phyloP scores from a whole-genome alignment of 306 rosid species.

The Coriaria nepalensis region DNA sequence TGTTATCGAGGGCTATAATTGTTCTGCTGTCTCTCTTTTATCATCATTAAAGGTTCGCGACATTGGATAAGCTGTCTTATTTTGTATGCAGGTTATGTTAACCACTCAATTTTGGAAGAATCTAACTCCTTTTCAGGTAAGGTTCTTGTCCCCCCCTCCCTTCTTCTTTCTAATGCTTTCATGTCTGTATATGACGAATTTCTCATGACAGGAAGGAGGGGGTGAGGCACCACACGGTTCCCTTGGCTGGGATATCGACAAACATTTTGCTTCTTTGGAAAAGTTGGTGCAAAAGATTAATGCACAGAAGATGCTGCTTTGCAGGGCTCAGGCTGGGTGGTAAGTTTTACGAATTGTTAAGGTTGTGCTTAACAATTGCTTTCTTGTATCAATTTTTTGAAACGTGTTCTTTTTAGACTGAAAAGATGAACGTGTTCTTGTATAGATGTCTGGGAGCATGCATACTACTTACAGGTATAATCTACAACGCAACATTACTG shows the following conservation, averaged over 20 bases:
- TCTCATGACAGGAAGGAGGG: slow-evolving; percentile 72
- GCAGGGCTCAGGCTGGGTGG: slow-evolving; percentile 99
- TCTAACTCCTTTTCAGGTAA: slow-evolving; percentile 29
- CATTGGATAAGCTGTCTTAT: not conserved
- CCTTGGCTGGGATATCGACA: slow-evolving; percentile 84
- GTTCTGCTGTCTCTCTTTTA: not conserved
- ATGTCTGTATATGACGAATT: not conserved
- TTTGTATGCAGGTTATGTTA: slow-evolving; percentile 58
- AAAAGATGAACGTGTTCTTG: too few relatives aligned
- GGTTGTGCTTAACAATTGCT: slow-evolving; percentile 2
- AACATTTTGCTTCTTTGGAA: slow-evolving; percentile 60
- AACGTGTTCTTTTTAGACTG: too few relatives aligned
- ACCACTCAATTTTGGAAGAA: slow-evolving; percentile 53
- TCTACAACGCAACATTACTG: not conserved
- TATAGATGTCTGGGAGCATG: slow-evolving; percentile 98
- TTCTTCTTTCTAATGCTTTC: not conserved
- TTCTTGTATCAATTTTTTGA: not conserved
- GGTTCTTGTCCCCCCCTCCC: not conserved
- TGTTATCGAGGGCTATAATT: too few relatives aligned
- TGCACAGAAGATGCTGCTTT: slow-evolving; percentile 83
- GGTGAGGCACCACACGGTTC: slow-evolving; percentile 72
- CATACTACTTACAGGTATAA: slow-evolving; percentile 90
- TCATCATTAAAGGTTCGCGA: not conserved
- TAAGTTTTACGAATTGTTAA: slow-evolving; percentile 24
- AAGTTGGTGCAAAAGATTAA: slow-evolving; percentile 46